phyloP scores from a whole-genome alignment of 306 rosid genomes.

The Medicago lupulina region DNA sequence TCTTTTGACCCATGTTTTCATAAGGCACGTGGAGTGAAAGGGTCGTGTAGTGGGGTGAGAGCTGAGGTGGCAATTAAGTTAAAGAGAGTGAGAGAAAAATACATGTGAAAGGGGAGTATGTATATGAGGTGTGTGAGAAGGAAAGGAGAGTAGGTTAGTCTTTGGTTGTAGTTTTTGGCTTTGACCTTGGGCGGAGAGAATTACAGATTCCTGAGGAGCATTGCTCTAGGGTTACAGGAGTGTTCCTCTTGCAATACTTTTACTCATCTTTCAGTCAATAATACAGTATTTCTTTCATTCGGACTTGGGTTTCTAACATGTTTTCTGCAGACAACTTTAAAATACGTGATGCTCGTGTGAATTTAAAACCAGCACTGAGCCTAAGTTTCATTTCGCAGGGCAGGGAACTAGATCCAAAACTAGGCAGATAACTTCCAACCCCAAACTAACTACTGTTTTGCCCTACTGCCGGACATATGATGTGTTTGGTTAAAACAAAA shows the following conservation, averaged over 20 bases:
- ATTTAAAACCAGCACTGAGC: neutral
- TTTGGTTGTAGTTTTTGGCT: neutral
- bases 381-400: neutral
- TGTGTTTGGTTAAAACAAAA: constrained; percentile 3
- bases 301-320: neutral
- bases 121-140: neutral
- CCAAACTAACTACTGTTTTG: constrained; percentile 5
- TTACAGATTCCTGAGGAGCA: neutral
- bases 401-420: neutral
- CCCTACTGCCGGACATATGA: neutral
- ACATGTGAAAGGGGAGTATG: neutral
- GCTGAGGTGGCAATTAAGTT: neutral
- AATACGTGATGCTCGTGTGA: neutral
- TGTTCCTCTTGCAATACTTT: neutral
- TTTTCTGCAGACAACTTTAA: constrained; percentile 11
- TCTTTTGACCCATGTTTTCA: constrained; percentile 4
- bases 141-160: neutral
- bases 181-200: neutral
- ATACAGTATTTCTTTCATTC: neutral
- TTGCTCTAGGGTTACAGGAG: neutral
- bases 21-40: neutral
- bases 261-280: neutral
- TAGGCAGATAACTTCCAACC: constrained; percentile 8
- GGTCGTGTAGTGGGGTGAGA: neutral
- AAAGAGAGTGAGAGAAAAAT: neutral